A percentile compares a stretch with the other conserved stretches of the same genome.
phyloP scores from a whole-genome alignment of 345 rosid species.

The Gossypium ekmanianum region DNA sequence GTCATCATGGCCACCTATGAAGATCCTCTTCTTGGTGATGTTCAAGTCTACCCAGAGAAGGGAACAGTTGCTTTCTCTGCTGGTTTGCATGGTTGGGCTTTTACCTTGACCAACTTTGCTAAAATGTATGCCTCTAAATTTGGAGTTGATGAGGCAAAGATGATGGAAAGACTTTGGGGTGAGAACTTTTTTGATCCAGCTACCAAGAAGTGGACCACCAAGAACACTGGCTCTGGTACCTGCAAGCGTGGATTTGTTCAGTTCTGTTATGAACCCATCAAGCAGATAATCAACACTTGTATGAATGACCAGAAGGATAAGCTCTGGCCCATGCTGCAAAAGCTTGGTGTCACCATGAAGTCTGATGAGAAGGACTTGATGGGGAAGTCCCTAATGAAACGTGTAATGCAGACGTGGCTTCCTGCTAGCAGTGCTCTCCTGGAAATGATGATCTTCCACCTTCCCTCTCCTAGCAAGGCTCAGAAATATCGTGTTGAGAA shows the following conservation, averaged over 20 bases:
- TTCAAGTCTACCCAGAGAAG: too few species aligned
- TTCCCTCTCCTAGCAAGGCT: conserved; percentile 48
- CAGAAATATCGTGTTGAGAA: conserved; percentile 66
- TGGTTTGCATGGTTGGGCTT: conserved; percentile 56
- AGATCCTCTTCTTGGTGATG: too few species aligned
- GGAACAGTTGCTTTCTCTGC: too few species aligned
- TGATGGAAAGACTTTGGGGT: conserved; percentile 45
- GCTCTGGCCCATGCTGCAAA: conserved; percentile 68
- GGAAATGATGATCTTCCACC: conserved; percentile 71
- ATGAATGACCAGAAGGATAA: conserved; percentile 64
- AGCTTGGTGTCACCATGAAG: conserved; percentile 59
- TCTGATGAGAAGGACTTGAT: too few species aligned
- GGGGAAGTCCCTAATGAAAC: too few species aligned
- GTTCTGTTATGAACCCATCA: conserved; percentile 22
- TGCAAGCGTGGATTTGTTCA: conserved; percentile 79
- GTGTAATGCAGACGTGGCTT: conserved; percentile 42
- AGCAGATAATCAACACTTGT: conserved; percentile 47
- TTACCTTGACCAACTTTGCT: conserved; percentile 53
- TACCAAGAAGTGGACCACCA: conserved; percentile 70
- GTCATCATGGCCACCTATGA: too few species aligned
- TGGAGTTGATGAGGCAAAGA: conserved; percentile 63
- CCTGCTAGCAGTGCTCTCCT: conserved; percentile 52
- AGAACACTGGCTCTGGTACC: conserved; percentile 54
- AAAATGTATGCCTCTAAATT: conserved; percentile 60
- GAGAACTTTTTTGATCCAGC: conserved; percentile 59